Evolutionary conservation across 176 grass and related monocot genomes (phyloP).

Genomic region (Oryza brachyantha): DNA sequence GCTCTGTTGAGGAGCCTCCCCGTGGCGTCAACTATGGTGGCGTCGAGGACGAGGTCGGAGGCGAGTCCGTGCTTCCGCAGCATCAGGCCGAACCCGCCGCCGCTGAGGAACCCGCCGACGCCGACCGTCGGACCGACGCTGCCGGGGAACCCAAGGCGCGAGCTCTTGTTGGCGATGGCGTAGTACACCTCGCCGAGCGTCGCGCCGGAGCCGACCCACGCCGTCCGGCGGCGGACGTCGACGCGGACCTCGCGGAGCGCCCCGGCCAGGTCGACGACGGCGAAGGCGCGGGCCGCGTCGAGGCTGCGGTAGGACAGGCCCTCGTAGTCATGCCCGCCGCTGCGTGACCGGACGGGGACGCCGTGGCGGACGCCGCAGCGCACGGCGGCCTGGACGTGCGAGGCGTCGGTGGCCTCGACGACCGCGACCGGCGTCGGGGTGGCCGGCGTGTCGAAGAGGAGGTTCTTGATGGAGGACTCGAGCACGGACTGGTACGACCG

Average conservation of each 20-base stretch:
- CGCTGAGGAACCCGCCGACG: constrained; percentile 42
- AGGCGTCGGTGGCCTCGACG: constrained; percentile 24
- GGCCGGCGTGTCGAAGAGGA: constrained; percentile 44
- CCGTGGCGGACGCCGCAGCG: constrained; percentile 39
- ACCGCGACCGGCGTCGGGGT: constrained; percentile 54
- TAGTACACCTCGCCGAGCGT: constrained; percentile 72
- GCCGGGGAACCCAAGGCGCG: constrained; percentile 35
- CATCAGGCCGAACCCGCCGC: constrained; percentile 45
- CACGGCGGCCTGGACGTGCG: constrained; percentile 54
- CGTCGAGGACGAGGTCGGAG: constrained; percentile 47
- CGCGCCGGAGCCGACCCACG: constrained; percentile 61
- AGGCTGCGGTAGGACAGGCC: constrained; percentile 61
- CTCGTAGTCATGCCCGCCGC: constrained; percentile 79
- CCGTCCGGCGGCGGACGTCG: constrained; percentile 19
- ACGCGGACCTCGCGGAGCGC: constrained; percentile 31
- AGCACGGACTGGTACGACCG: constrained; percentile 42
- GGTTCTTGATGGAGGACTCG: constrained; percentile 58
- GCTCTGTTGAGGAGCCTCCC: constrained; percentile 45
- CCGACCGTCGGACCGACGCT: constrained; percentile 56
- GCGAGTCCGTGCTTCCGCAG: constrained; percentile 48
- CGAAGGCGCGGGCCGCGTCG: constrained; percentile 12
- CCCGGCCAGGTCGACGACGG: constrained; percentile 39
- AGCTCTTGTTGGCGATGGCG: constrained; percentile 36
- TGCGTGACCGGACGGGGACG: constrained; percentile 42
- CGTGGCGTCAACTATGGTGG: constrained; percentile 36